Conservation (phyloP, 2,329 filamentous ascomycete genomes). For the Fusarium subtropicale region DNA sequence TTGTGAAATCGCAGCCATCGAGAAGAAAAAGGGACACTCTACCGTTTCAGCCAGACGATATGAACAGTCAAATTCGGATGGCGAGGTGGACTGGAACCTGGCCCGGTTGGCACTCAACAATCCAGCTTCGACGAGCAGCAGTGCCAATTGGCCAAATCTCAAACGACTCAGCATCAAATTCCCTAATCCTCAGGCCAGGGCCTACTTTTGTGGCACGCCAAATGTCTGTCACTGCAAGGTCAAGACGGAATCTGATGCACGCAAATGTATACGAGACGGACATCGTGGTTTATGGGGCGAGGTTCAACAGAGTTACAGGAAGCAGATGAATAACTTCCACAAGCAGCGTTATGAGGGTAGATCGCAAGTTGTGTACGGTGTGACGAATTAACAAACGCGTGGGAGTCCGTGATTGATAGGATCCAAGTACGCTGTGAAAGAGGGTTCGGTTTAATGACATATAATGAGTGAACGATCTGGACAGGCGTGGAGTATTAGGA, state of each 20-base stretch:
- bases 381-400: slow-evolving; percentile 13
- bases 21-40: slow-evolving; percentile 45
- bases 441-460: not conserved
- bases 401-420: not conserved
- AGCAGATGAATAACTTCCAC: slow-evolving; percentile 41
- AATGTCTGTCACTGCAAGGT: slow-evolving; percentile 46
- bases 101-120: slow-evolving; percentile 48
- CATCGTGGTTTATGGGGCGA: slow-evolving; percentile 49
- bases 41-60: slow-evolving; percentile 47
- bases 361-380: slow-evolving; percentile 40
- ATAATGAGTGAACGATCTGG: not conserved
- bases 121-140: slow-evolving; percentile 37
- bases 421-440: not conserved
- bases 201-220: slow-evolving; percentile 47
- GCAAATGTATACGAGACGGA: slow-evolving; percentile 41
- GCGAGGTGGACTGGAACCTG: slow-evolving; percentile 48
- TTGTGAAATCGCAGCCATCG: slow-evolving; percentile 45
- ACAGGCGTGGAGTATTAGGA: not conserved
- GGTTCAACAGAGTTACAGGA: slow-evolving; percentile 48
- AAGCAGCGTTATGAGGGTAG: slow-evolving; percentile 36
- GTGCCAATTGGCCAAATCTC: slow-evolving; percentile 43
- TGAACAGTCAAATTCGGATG: slow-evolving; percentile 31
- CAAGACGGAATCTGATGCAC: slow-evolving; percentile 41
- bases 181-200: slow-evolving; percentile 34
- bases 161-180: slow-evolving; percentile 51